Evolutionary conservation across 305 asterid genomes (phyloP).

Genomic region (Striga hermonthica): DNA sequence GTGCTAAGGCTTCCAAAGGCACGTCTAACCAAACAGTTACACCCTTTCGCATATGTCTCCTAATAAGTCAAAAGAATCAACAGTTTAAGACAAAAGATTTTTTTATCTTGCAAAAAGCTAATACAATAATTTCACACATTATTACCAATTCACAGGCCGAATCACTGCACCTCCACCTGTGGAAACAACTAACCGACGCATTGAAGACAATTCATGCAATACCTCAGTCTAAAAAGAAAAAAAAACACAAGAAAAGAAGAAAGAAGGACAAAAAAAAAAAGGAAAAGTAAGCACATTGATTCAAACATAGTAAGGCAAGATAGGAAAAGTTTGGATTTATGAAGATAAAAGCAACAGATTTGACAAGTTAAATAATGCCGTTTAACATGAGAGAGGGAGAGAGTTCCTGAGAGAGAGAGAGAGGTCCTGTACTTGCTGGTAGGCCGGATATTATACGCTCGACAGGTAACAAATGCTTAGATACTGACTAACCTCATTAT

Average conservation of each 20-base stretch:
- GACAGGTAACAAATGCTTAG: conserved; percentile 15
- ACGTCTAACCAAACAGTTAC: conserved; percentile 85
- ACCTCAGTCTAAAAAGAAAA: conserved; percentile 58
- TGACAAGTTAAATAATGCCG: neutral
- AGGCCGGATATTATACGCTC: conserved; percentile 13
- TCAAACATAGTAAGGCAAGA: neutral
- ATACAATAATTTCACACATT: neutral
- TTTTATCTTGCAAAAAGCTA: conserved; percentile 18
- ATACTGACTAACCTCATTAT: conserved; percentile 63
- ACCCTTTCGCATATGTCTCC: conserved; percentile 90
- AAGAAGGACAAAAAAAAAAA: neutral
- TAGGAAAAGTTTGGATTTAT: neutral
- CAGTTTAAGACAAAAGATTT: conserved; percentile 18
- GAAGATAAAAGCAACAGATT: too few species aligned
- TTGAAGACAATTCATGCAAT: conserved; percentile 58
- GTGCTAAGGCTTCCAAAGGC: conserved; percentile 84
- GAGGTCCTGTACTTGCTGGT: neutral
- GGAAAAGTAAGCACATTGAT: neutral
- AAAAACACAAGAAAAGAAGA: conserved; percentile 12
- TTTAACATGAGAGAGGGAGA: neutral
- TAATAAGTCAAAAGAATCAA: conserved; percentile 29
- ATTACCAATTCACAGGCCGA: conserved; percentile 84
- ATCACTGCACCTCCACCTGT: conserved; percentile 96
- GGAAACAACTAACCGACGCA: conserved; percentile 74
- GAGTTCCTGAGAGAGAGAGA: too few species aligned